Conservation (phyloP, 768 basidiomycete species). For the Tylopilus subfusipes region DNA sequence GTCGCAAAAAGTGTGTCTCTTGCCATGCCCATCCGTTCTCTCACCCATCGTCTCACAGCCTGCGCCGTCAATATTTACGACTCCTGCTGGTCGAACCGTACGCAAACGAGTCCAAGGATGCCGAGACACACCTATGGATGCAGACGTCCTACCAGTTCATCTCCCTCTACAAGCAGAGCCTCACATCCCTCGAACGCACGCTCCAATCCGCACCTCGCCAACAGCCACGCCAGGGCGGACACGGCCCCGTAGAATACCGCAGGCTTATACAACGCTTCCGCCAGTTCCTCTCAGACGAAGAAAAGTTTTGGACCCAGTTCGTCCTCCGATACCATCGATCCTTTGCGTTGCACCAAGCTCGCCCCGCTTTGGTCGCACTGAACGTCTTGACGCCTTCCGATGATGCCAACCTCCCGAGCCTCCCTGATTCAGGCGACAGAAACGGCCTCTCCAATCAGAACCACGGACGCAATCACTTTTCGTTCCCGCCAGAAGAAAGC, state of each 20-base stretch:
- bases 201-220: slow-evolving; percentile 41
- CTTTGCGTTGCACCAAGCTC: slow-evolving; percentile 66
- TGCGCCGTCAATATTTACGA: slow-evolving; percentile 66
- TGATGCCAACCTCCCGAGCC: slow-evolving; percentile 29
- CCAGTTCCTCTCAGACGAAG: slow-evolving; percentile 85
- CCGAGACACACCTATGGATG: slow-evolving; percentile 87
- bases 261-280: slow-evolving; percentile 86
- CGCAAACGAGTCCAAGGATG: slow-evolving; percentile 71
- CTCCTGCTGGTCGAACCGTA: slow-evolving; percentile 67
- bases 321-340: slow-evolving; percentile 70
- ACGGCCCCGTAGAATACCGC: slow-evolving; percentile 76
- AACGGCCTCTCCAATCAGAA: slow-evolving; percentile 23
- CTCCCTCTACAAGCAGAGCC: slow-evolving; percentile 72
- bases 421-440: slow-evolving; percentile 18
- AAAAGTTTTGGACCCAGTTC: slow-evolving; percentile 86
- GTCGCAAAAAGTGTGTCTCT: slow-evolving; percentile 66
- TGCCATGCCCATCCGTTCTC: not conserved
- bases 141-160: slow-evolving; percentile 88
- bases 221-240: slow-evolving; percentile 38
- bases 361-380: slow-evolving; percentile 53
- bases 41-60: too few relatives aligned
- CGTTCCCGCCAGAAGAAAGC: slow-evolving; percentile 58
- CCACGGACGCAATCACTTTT: slow-evolving; percentile 54
- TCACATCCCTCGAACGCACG: slow-evolving; percentile 61
- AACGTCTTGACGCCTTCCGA: slow-evolving; percentile 46